Conservation (phyloP, 331 rosid genomes). For the Stylosanthes scabra region DNA sequence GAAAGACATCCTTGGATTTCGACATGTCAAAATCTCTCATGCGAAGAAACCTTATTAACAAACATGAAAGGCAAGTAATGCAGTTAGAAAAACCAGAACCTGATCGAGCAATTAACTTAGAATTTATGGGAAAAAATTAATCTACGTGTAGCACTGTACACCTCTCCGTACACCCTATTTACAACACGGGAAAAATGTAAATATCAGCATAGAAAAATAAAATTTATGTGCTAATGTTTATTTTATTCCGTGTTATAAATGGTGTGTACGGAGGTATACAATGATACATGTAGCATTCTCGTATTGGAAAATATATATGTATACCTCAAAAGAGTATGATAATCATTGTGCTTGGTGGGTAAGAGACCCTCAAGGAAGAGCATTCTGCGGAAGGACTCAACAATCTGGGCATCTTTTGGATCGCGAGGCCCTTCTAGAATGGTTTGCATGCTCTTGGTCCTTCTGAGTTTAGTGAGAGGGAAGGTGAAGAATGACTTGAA, state of each 20-base stretch:
- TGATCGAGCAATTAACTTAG: neutral
- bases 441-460: slow-evolving; percentile 54
- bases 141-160: too few relatives aligned
- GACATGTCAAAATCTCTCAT: slow-evolving; percentile 82
- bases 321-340: slow-evolving; percentile 89
- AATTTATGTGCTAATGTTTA: too few relatives aligned
- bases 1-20: slow-evolving; percentile 73
- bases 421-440: slow-evolving; percentile 71
- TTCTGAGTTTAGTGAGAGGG: slow-evolving; percentile 54
- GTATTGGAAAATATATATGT: too few relatives aligned
- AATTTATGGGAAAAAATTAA: neutral
- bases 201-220: too few relatives aligned
- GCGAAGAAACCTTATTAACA: slow-evolving; percentile 68
- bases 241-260: too few relatives aligned
- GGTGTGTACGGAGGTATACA: too few relatives aligned
- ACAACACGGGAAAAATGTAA: too few relatives aligned
- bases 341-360: slow-evolving; percentile 69
- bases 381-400: slow-evolving; percentile 66
- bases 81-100: slow-evolving; percentile 17
- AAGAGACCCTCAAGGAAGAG: slow-evolving; percentile 63
- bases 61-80: neutral
- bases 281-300: too few relatives aligned
- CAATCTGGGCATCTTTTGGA: slow-evolving; percentile 62
- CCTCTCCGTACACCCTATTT: too few relatives aligned
- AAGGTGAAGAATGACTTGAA: slow-evolving; percentile 52